Conservation (phyloP, 805 yeast species). For the Kazachstania kunashirensis region DNA sequence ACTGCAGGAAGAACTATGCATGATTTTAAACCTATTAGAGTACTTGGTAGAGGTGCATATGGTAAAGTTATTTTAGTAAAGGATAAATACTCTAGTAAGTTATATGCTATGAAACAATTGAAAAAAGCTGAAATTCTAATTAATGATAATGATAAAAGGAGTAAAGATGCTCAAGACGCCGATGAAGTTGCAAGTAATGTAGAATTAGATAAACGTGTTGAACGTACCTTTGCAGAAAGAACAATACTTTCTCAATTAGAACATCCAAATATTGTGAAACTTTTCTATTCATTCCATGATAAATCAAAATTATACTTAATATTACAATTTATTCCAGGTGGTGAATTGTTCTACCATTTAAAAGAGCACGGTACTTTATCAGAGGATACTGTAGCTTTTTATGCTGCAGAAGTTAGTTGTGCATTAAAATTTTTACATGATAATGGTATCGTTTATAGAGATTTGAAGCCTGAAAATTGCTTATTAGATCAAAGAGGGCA, state of each 20-base stretch:
- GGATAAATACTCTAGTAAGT: constrained; percentile 48
- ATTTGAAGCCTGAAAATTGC: constrained; percentile 83
- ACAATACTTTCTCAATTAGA: constrained; percentile 59
- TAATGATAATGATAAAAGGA: constrained; percentile 14
- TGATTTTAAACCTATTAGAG: constrained; percentile 69
- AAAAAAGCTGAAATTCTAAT: constrained; percentile 73
- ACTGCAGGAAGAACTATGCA: constrained; percentile 18
- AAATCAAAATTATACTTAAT: constrained; percentile 61
- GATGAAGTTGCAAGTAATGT: background rate
- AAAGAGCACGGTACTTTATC: constrained; percentile 35
- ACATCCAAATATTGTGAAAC: constrained; percentile 74
- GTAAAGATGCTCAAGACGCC: constrained; percentile 11
- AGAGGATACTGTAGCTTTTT: constrained; percentile 65
- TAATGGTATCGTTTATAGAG: constrained; percentile 78
- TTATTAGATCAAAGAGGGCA: constrained; percentile 64
- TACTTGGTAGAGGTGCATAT: constrained; percentile 79
- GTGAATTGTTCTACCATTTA: constrained; percentile 54
- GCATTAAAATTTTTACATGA: constrained; percentile 70
- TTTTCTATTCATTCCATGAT: constrained; percentile 80
- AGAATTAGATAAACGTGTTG: constrained; percentile 40
- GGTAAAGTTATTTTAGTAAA: constrained; percentile 78
- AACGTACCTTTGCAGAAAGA: constrained; percentile 72
- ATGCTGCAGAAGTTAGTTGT: constrained; percentile 70
- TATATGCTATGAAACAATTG: constrained; percentile 81
- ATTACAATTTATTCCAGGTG: constrained; percentile 80